Percentiles rank a stretch among this genome's conserved stretches.
These are phyloP conservation scores for Grammothele lineata DNA, from an alignment of 768 basidiomycete species.

Conservation along the genomic window DNA sequence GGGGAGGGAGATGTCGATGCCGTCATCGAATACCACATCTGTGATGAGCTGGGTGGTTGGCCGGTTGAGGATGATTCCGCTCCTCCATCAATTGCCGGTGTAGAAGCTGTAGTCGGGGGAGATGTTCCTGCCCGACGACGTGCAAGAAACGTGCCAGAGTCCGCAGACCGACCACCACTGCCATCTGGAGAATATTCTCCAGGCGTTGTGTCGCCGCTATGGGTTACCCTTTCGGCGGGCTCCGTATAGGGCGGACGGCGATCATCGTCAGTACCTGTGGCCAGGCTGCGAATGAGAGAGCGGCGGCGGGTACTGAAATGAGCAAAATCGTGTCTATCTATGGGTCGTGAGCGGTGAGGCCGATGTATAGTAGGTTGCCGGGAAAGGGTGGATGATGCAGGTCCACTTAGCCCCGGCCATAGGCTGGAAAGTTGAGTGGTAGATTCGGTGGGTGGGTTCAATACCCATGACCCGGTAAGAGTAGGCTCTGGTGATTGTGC, in stretches of 20 bases:
- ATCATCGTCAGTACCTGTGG: no score
- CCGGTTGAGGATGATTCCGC: no score
- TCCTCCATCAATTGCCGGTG: no score
- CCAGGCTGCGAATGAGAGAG: slow-evolving; percentile 38
- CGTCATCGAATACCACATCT: slow-evolving; percentile 21
- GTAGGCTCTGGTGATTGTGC: slow-evolving; percentile 2
- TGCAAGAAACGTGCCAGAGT: no score
- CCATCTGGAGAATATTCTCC: no score
- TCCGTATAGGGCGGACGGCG: no score
- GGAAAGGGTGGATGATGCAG: slow-evolving; percentile 4
- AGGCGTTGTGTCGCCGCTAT: no score
- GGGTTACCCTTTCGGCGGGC: no score
- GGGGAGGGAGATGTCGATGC: slow-evolving; percentile 2
- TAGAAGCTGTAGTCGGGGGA: no score
- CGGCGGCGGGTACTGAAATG: slow-evolving; percentile 63
- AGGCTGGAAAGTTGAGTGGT: not conserved
- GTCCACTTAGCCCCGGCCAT: slow-evolving; percentile 1
- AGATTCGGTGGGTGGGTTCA: not conserved
- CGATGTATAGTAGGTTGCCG: slow-evolving; percentile 65
- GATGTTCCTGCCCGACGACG: no score
- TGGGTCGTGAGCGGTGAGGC: slow-evolving; percentile 44
- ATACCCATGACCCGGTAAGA: not conserved
- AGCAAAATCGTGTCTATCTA: slow-evolving; percentile 73
- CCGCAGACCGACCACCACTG: no score
- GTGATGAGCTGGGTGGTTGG: slow-evolving; percentile 17